Base-by-base conservation (phyloP, 352 stramenopile species). In the Phytophthora vignae region DNA sequence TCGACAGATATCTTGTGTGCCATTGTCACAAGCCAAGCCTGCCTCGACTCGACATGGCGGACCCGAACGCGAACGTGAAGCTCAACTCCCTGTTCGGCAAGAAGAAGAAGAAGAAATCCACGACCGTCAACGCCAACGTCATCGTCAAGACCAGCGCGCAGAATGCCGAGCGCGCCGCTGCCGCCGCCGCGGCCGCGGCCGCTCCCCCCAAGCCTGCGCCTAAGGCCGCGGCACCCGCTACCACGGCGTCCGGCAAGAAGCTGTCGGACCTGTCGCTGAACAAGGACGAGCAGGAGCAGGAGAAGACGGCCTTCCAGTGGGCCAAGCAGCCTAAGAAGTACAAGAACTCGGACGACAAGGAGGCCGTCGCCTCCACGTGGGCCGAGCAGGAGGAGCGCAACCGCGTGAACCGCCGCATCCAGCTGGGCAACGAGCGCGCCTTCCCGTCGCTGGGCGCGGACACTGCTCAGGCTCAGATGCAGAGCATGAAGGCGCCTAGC, bases 251-350 rank as follows among this genome's bases (percentile, higher is more conserved):
- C 0, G 78, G 72, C 27, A 92, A 93, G 71, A 75, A 74, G 40
- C 69, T 94, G n/a, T 83, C 85, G 19, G 85, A 94, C 14, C 79
- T 94, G 49, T 82, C 74, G 50, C 58, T 93, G 29, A 80, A 71
- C 60, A 91, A 91, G 73, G 76, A 88, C 2, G 67, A 78, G n/a
- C 44, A 52, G 3, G 67, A 77, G 52, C 62, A 83, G 27, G 79
- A 90, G 40, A 85, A 89, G 61, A 8, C 66, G 22, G 46, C 80
- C 4, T 94, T 93, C 70, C 85, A 92, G 65, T 95, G 87, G 85
- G 83, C 87, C 52, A 95, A 95, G 74, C 85, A 95, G 77, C 87
- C 84, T 25, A 95, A 95, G 63, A 95, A 95, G 75, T 93, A 93
- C 79, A 95, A 92, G 70, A 85, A 90, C 42, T 5, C 65, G 52